Conservation (phyloP, 768 basidiomycete genomes). For the Holtermanniella nyarrowii region DNA sequence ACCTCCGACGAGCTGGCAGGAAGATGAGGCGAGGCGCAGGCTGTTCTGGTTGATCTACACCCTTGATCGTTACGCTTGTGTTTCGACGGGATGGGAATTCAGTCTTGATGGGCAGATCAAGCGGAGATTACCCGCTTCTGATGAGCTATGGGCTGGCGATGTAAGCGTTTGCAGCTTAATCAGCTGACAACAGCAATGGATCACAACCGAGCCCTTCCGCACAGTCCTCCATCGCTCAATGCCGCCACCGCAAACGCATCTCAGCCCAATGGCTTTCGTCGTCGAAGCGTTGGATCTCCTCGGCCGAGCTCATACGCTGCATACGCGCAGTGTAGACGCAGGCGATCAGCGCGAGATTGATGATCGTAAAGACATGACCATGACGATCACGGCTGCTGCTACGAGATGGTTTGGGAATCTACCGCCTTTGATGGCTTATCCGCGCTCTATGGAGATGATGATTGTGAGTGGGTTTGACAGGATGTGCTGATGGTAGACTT, state of each 20-base stretch:
- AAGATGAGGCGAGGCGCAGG: slow-evolving; percentile 37
- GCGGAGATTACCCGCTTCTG: slow-evolving; percentile 30
- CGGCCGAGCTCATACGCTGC: slow-evolving; percentile 33
- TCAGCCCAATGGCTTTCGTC: slow-evolving; percentile 33
- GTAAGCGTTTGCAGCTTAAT: background rate
- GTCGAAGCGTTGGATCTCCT: slow-evolving; percentile 36
- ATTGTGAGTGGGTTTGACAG: slow-evolving; percentile 21
- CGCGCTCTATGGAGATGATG: slow-evolving; percentile 18
- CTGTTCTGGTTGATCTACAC: slow-evolving; percentile 41
- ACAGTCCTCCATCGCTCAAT: slow-evolving; percentile 20
- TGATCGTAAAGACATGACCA: slow-evolving; percentile 19
- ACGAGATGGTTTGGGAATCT: slow-evolving; percentile 27
- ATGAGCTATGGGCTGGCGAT: slow-evolving; percentile 12
- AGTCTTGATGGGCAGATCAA: slow-evolving; percentile 35
- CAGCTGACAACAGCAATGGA: slow-evolving; percentile 21
- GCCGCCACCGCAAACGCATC: slow-evolving; percentile 5
- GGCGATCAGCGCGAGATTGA: slow-evolving; percentile 29
- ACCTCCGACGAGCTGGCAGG: slow-evolving; percentile 31
- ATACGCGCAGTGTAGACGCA: slow-evolving; percentile 25
- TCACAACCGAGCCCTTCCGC: slow-evolving; percentile 25
- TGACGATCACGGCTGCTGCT: slow-evolving; percentile 23
- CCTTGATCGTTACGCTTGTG: slow-evolving; percentile 40
- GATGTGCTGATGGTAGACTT: slow-evolving; percentile 19
- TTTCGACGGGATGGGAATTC: slow-evolving; percentile 39
- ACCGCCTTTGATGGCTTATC: slow-evolving; percentile 9